Evolutionary conservation across 2,329 filamentous ascomycete species (phyloP).

Genomic region (Stemphylium lycopersici): DNA sequence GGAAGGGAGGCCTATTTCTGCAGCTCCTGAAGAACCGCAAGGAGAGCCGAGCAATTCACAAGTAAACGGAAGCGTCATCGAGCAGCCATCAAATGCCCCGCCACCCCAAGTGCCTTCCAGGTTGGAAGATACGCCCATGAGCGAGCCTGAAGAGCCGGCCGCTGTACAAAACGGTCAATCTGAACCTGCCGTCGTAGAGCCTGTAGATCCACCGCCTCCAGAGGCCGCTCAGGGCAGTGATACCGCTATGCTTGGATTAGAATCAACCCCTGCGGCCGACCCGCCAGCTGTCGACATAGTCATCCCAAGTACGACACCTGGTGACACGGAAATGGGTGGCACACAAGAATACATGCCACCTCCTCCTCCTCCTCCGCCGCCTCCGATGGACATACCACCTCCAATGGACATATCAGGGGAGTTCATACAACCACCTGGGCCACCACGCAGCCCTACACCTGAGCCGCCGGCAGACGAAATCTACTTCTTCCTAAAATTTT

Average conservation of each 20-base stretch:
- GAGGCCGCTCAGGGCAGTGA: slow-evolving; percentile 17
- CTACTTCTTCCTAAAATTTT: slow-evolving; percentile 51
- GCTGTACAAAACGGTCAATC: slow-evolving; percentile 3
- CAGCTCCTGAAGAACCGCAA: neutral
- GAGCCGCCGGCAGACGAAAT: slow-evolving; percentile 42
- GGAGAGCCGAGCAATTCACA: neutral
- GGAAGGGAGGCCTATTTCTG: neutral
- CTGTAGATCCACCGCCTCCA: slow-evolving; percentile 1
- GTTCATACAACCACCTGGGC: slow-evolving; percentile 26
- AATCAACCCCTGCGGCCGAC: slow-evolving; percentile 20
- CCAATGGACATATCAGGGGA: slow-evolving; percentile 22
- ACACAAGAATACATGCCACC: slow-evolving; percentile 40
- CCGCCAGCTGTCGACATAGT: slow-evolving; percentile 31
- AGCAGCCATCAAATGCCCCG: slow-evolving; percentile 1
- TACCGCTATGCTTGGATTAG: slow-evolving; percentile 34
- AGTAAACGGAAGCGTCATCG: slow-evolving; percentile 5
- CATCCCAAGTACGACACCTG: slow-evolving; percentile 18
- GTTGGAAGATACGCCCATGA: slow-evolving; percentile 48
- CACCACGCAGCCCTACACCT: slow-evolving; percentile 27
- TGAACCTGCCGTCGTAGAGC: slow-evolving; percentile 8
- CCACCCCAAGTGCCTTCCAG: slow-evolving; percentile 15
- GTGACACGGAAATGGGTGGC: slow-evolving; percentile 47
- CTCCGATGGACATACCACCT: slow-evolving; percentile 9
- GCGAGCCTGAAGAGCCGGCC: slow-evolving; percentile 41
- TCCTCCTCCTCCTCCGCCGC: slow-evolving; percentile 36